Conservation (phyloP, 192 early-diverging fungal genomes). For the Lobosporangium transversale region DNA sequence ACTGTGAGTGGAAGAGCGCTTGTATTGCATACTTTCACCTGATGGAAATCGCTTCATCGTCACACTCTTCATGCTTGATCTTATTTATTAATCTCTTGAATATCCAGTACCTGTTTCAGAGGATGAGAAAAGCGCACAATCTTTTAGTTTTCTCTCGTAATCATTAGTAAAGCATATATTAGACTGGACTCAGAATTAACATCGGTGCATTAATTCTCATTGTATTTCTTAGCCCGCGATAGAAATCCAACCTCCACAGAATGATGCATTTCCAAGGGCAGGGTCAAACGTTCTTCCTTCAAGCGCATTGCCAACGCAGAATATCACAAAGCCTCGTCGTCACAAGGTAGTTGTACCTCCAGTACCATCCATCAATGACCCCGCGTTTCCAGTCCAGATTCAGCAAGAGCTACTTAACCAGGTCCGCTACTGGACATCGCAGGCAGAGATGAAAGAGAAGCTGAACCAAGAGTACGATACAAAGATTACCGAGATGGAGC, state of each 20-base stretch:
- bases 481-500: conserved; percentile 63
- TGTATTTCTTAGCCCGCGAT: conserved; percentile 44
- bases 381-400: conserved; percentile 46
- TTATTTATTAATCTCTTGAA: no score
- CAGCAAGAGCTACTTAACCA: conserved; percentile 50
- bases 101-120: no score
- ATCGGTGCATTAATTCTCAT: no score
- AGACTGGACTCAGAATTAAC: no score
- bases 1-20: no score
- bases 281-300: conserved; percentile 34
- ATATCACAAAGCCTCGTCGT: conserved; percentile 45
- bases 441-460: conserved; percentile 53
- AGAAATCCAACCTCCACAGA: conserved; percentile 23
- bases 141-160: no score
- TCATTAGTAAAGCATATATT: no score
- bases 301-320: conserved; percentile 35
- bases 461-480: conserved; percentile 58
- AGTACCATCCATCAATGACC: conserved; percentile 30
- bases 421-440: conserved; percentile 52
- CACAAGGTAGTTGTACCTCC: conserved; percentile 46
- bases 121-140: no score
- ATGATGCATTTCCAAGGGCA: conserved; percentile 3
- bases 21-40: no score
- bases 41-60: no score
- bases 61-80: no score